Percentiles rank a stretch among this genome's conserved stretches.
phyloP scores from a whole-genome alignment of 2,329 filamentous ascomycete species.

The Knoxdaviesia proteae region DNA sequence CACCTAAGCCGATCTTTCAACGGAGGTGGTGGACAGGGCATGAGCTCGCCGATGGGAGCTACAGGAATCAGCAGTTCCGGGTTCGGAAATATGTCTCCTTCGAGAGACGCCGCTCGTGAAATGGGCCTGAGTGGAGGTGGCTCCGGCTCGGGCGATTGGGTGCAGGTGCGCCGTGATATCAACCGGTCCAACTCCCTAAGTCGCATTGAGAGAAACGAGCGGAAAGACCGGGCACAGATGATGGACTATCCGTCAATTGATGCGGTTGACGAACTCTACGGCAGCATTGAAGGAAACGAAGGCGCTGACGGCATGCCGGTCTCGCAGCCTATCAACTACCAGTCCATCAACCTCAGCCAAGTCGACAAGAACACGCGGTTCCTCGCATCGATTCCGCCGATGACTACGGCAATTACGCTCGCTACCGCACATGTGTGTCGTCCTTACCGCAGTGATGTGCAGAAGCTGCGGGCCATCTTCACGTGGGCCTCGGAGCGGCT shows the following conservation, averaged over 20 bases:
- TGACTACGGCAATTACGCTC: constrained; percentile 60
- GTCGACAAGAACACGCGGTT: constrained; percentile 96
- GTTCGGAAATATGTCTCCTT: constrained; percentile 15
- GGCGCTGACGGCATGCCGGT: constrained; percentile 68
- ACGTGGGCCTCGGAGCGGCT: constrained; percentile 95
- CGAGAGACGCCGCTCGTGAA: constrained; percentile 39
- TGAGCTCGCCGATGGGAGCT: constrained; percentile 23
- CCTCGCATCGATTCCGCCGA: constrained; percentile 60
- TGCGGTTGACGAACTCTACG: constrained; percentile 73
- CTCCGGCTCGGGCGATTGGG: constrained; percentile 55
- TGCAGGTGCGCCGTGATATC: constrained; percentile 89
- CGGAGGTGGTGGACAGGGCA: constrained; percentile 8
- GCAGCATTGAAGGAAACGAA: constrained; percentile 76
- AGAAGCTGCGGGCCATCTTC: constrained; percentile 82
- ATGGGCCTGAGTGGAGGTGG: constrained; percentile 34
- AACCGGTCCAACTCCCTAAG: constrained; percentile 90
- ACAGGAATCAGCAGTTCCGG: constrained; percentile 14
- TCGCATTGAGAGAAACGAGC: constrained; percentile 65
- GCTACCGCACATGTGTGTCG: constrained; percentile 86
- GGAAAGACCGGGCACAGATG: constrained; percentile 82
- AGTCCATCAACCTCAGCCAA: constrained; percentile 55
- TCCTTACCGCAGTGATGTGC: constrained; percentile 84
- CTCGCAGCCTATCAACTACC: constrained; percentile 63
- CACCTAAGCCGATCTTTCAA: too few species aligned
- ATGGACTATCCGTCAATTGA: constrained; percentile 76